A percentile compares a stretch with the other conserved stretches of the same genome.
phyloP scores from a whole-genome alignment of 108 stramenopile genomes.

The Tribonema minus region DNA sequence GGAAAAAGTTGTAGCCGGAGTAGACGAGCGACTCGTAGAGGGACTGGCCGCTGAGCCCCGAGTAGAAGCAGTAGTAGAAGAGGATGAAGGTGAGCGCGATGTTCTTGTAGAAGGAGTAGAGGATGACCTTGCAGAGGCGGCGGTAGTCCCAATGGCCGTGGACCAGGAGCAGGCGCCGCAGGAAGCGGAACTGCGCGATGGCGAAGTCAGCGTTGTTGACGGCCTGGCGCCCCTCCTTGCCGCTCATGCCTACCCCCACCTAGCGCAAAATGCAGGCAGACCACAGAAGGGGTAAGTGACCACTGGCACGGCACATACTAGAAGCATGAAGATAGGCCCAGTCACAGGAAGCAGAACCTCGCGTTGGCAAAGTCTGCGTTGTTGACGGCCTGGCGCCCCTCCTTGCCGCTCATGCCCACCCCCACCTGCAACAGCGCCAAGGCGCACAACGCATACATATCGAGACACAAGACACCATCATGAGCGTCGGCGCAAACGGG shows the following conservation, averaged over 20 bases:
- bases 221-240: slow-evolving; percentile 59
- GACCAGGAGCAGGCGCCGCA: slow-evolving; percentile 78
- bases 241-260: slow-evolving; percentile 61
- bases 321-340: too few relatives aligned
- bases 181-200: slow-evolving; percentile 60
- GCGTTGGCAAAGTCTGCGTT: slow-evolving; percentile 57
- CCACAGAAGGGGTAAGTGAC: too few relatives aligned
- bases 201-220: slow-evolving; percentile 60
- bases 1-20: slow-evolving; percentile 52
- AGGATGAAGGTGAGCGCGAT: slow-evolving; percentile 76
- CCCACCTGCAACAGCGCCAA: slow-evolving; percentile 33
- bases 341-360: slow-evolving; percentile 65
- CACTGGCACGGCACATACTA: too few relatives aligned
- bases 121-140: slow-evolving; percentile 74
- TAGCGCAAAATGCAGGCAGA: neutral
- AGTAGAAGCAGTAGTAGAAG: slow-evolving; percentile 54
- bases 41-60: slow-evolving; percentile 52
- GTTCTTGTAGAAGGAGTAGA: slow-evolving; percentile 98
- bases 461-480: slow-evolving; percentile 62
- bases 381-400: slow-evolving; percentile 62
- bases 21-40: slow-evolving; percentile 46
- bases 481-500: slow-evolving; percentile 79
- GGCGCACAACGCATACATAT: too few relatives aligned
- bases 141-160: slow-evolving; percentile 95
- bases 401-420: slow-evolving; percentile 58